Evolutionary conservation across 768 basidiomycete genomes (phyloP).

Genomic region (Trametes elegans): DNA sequence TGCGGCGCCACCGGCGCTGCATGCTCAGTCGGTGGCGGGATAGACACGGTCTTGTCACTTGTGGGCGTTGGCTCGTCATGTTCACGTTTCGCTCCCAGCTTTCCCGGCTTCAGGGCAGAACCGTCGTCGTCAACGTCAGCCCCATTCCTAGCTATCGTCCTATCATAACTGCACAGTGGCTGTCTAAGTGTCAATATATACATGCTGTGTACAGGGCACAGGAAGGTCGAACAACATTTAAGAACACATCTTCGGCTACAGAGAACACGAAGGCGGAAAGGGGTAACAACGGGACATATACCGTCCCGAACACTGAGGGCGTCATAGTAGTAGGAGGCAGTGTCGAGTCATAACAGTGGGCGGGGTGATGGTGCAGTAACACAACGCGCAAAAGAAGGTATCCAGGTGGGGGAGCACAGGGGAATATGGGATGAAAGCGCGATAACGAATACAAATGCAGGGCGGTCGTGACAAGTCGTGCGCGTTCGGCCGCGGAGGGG

Average conservation of each 20-base stretch:
- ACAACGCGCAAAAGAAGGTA: neutral
- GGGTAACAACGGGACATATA: neutral
- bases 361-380: neutral
- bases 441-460: neutral
- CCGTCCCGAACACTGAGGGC: neutral
- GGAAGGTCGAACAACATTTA: too few relatives aligned
- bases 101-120: too few relatives aligned
- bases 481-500: too few relatives aligned
- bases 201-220: too few relatives aligned
- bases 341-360: too few relatives aligned
- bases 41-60: neutral
- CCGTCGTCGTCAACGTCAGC: too few relatives aligned
- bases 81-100: too few relatives aligned
- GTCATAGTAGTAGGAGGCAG: too few relatives aligned
- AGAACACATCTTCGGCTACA: neutral
- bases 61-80: too few relatives aligned
- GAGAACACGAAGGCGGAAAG: neutral
- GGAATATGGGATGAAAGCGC: neutral
- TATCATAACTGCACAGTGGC: too few relatives aligned
- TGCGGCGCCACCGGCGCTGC: slow-evolving; percentile 19
- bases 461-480: neutral
- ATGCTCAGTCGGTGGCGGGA: slow-evolving; percentile 8
- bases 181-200: too few relatives aligned
- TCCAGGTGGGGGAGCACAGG: neutral
- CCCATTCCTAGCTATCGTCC: too few relatives aligned